These are phyloP conservation scores for Chlamydomonas eustigma DNA, from an alignment of 139 green algal genomes.

Conservation along the genomic window DNA sequence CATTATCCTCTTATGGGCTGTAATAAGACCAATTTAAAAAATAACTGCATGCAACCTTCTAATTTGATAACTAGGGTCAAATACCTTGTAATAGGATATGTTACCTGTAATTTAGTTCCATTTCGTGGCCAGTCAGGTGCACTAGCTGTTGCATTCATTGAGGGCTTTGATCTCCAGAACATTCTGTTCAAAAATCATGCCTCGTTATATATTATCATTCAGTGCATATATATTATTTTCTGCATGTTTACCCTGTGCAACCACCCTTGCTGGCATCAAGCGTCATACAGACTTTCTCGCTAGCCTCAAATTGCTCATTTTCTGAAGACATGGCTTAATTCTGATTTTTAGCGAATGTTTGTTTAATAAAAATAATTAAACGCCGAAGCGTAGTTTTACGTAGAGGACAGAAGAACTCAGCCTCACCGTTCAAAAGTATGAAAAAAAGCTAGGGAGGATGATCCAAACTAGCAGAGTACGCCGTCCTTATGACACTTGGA, in stretches of 20 bases:
- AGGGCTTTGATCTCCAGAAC: constrained; percentile 36
- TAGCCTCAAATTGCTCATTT: not conserved
- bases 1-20: not conserved
- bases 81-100: not conserved
- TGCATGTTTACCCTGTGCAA: constrained; percentile 3
- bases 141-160: constrained; percentile 17
- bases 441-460: too few species aligned
- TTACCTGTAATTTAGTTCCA: constrained; percentile 23
- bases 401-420: too few species aligned
- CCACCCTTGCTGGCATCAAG: constrained; percentile 5
- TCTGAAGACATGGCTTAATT: too few species aligned
- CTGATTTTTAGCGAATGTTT: too few species aligned
- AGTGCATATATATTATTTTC: not conserved
- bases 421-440: too few species aligned
- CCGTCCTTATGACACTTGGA: too few species aligned
- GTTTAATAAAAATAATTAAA: too few species aligned
- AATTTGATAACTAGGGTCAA: not conserved
- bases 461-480: too few species aligned
- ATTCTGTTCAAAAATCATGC: constrained; percentile 8
- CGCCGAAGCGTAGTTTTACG: too few species aligned
- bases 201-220: not conserved
- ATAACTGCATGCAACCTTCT: not conserved
- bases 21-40: not conserved
- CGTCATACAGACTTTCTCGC: not conserved
- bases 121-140: constrained; percentile 34